Evolutionary conservation across 331 rosid species (phyloP), one percentile per base, ranked within the genome.

Genomic region (Erythrophleum ivorense): DNA sequence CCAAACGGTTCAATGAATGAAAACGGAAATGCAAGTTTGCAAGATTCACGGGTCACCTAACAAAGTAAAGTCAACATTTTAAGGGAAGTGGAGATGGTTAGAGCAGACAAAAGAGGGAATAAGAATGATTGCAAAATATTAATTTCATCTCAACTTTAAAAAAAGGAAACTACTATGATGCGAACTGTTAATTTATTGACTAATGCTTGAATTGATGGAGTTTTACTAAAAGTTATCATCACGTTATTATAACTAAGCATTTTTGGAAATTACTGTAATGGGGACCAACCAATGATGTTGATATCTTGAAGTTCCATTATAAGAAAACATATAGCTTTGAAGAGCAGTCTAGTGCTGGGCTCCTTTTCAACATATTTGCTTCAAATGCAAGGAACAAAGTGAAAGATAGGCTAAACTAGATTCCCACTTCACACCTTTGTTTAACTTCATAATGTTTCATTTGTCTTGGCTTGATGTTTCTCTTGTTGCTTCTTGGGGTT

Each of bases 301-400:
- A 24, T 24, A 24, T 24, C 29, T 24, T 24, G 29, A 24, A 24
- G 29, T 24, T 24, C 29, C 29, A 24, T 24, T 24, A 24, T 24
- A 24, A 24, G 0, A 24, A 0, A 24, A 24, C 1, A 24, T 24
- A 24, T 24, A 24, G 29, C 29, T 24, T 24, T 24, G 29, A 24
- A 24, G 29, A 24, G 29, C 29, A 24, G 29, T 24, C 1, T 24
- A 24, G 29, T 71, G 81, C 6, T 38, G 41, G 41, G 6, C 3
- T 38, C 60, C 87, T 81, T 86, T 89, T 87, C 89, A 88, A 79
- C 87, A 87, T 81, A 89, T 73, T 90, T 87, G 97, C 91, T 87
- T 91, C 88, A 90, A 83, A 87, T 87, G 87, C 81, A 87, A 90
- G 94, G 91, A 79, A 88, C 90, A 85, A 78, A 83, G 79, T 68